phyloP scores from a whole-genome alignment of 192 early-diverging fungal species.

The Glomus cerebriforme region DNA sequence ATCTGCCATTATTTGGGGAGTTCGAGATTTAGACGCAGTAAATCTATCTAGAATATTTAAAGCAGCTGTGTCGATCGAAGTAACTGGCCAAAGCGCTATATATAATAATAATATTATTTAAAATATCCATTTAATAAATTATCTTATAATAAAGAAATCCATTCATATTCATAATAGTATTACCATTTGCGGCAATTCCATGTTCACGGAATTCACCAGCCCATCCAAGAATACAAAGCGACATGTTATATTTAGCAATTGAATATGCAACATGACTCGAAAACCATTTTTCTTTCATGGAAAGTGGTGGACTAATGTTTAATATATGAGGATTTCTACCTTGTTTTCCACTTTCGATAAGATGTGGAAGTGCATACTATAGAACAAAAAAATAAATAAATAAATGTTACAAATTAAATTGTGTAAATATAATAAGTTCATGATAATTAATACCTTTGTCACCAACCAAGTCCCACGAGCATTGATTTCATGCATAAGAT shows the following conservation, averaged over 20 bases:
- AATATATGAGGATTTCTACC: conserved; percentile 73
- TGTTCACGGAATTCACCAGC: conserved; percentile 64
- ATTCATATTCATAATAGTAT: not conserved
- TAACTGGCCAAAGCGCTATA: conserved; percentile 61
- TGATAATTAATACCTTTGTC: conserved; percentile 50
- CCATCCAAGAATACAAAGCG: conserved; percentile 47
- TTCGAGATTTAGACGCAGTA: conserved; percentile 32
- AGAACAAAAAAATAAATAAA: not conserved
- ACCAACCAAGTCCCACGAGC: conserved; percentile 80
- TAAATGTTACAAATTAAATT: not conserved
- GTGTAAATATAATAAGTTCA: not conserved
- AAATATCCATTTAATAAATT: not conserved
- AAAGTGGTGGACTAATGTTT: conserved; percentile 71
- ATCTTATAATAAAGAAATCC: too few species aligned
- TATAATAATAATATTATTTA: not conserved
- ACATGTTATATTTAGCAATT: conserved; percentile 22
- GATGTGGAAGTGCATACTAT: conserved; percentile 60
- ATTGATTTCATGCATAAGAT: conserved; percentile 78
- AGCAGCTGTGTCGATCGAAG: conserved; percentile 74
- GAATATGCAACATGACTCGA: conserved; percentile 54
- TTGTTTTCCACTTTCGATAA: conserved; percentile 57
- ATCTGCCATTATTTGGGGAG: conserved; percentile 73
- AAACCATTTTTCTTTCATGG: conserved; percentile 74
- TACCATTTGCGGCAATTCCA: conserved; percentile 73
- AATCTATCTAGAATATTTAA: conserved; percentile 49